Evolutionary conservation across 2,329 filamentous ascomycete genomes (phyloP), one percentile per base, ranked within the genome.

Genomic region (Bipolaris bicolor): DNA sequence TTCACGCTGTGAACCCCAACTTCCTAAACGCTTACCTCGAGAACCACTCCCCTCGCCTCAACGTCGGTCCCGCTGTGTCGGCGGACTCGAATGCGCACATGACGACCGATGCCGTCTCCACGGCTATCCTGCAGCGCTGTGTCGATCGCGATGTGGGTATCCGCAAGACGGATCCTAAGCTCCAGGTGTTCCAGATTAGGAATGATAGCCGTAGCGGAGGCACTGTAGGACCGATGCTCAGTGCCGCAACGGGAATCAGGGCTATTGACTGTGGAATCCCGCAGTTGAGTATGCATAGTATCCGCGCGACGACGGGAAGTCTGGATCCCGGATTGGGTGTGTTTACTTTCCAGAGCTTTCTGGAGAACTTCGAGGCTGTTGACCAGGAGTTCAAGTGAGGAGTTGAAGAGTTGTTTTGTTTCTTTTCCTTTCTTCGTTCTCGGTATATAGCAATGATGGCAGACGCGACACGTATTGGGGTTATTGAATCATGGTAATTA

Each of bases 1-100:
- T 89, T 5, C 95, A 98, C 78, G 92, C 94, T 39, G 90, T 93
- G 7, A 94, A 97, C 80, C 95, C 95, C 57, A 98, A 98, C 81
- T 99, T 98, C 81, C 80, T 92, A 0, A 83, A 83, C 63, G 86
- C 85, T 26, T 98, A 98, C 79, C 87, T 97, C 16, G 85, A 90
- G 55, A 89, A 91, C 68, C 95, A 99, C 78, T 83, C 91, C 2
- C 94, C 95, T 1, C 86, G 90, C 57, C 85, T 99, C 52, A 99
- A 99, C 75, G 86, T 95, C 31, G 95, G 95, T 34, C 84, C 97
- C 31, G 86, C 88, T 15, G 83, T 99, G 37, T 88, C 87, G 44
- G 87, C 88, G 20, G 94, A 98, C 77, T 87, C 88, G 49, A 97
- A 97, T 71, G 95, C 92, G 4, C 92, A 98, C 79, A 97, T 97